phyloP scores from a whole-genome alignment of 2,329 filamentous ascomycete species.

The Chaetomiaceae sp. region DNA sequence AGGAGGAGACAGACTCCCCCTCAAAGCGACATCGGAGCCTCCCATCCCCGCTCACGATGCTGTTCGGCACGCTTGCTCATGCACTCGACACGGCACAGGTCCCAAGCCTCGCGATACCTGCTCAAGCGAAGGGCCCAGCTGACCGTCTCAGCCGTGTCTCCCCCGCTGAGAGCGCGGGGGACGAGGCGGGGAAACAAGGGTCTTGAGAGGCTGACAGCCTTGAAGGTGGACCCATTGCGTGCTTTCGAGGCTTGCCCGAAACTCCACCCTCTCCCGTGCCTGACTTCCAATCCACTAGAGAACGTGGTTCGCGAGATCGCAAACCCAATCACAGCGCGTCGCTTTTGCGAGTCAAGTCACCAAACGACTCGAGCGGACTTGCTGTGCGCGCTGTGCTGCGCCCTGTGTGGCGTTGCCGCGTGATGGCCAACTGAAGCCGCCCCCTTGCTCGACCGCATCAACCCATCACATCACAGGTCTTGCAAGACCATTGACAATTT shows the following conservation, averaged over 20 bases:
- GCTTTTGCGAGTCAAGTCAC: too few species aligned
- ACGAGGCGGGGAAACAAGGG: conserved; percentile 12
- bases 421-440: not conserved
- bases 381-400: not conserved
- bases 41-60: not conserved
- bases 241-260: not conserved
- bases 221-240: not conserved
- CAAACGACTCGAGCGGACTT: too few species aligned
- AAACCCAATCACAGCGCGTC: not conserved
- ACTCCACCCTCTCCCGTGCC: not conserved
- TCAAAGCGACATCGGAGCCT: not conserved
- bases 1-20: too few species aligned
- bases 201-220: not conserved
- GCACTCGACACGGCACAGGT: not conserved
- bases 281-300: not conserved
- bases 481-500: not conserved
- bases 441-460: not conserved
- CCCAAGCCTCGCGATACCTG: not conserved
- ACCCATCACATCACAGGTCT: too few species aligned
- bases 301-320: not conserved
- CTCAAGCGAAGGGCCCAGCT: conserved; percentile 5
- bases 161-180: not conserved
- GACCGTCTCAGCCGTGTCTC: conserved; percentile 6
- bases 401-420: not conserved
- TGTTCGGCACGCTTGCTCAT: not conserved